Conservation (phyloP, 352 stramenopile genomes). For the Phytophthora meadii region DNA sequence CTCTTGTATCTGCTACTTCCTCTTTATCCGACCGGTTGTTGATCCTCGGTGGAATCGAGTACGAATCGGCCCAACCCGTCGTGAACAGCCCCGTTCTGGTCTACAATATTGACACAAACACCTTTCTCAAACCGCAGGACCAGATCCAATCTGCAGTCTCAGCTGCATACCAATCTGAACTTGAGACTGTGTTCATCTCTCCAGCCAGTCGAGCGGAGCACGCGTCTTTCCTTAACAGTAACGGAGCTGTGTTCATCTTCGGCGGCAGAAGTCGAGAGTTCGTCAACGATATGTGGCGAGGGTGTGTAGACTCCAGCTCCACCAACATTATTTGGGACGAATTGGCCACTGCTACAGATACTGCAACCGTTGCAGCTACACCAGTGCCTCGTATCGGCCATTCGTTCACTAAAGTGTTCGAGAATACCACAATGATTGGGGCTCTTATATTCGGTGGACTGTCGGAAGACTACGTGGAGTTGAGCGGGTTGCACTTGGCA, state of each 20-base stretch:
- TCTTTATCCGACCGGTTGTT: constrained; percentile 39
- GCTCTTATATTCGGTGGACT: constrained; percentile 60
- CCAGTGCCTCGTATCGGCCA: constrained; percentile 62
- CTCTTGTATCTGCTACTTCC: constrained; percentile 15
- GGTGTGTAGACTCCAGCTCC: constrained; percentile 53
- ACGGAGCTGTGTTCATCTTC: constrained; percentile 54
- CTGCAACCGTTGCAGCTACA: constrained; percentile 29
- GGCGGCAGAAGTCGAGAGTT: constrained; percentile 65
- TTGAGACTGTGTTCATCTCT: constrained; percentile 65
- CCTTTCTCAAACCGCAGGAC: constrained; percentile 53
- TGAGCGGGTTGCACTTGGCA: constrained; percentile 50
- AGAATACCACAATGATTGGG: constrained; percentile 49
- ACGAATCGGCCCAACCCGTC: constrained; percentile 72
- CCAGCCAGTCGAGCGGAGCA: constrained; percentile 68
- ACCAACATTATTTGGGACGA: constrained; percentile 60
- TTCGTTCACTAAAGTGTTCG: constrained; percentile 64
- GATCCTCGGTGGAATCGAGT: constrained; percentile 72
- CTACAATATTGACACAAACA: constrained; percentile 49
- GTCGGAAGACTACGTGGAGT: constrained; percentile 53
- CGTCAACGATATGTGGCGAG: constrained; percentile 67
- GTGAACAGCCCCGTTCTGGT: constrained; percentile 64
- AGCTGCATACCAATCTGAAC: constrained; percentile 19
- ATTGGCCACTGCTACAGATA: constrained; percentile 45
- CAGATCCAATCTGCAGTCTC: constrained; percentile 56
- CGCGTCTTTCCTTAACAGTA: constrained; percentile 45